phyloP scores from a whole-genome alignment of 306 rosid genomes.

The Medicago arabica region DNA sequence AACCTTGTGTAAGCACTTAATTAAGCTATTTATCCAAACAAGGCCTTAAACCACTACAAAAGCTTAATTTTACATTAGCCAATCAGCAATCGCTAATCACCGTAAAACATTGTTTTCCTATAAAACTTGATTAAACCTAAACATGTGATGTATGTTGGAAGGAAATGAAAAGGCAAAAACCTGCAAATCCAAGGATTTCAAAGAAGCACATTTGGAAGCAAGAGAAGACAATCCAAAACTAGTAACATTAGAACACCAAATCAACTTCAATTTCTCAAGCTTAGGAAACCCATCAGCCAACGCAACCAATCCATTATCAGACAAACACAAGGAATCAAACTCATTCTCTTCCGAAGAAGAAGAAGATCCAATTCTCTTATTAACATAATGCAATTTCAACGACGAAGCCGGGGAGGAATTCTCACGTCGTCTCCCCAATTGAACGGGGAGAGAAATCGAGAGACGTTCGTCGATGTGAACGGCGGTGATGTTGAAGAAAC shows the following conservation, averaged over 20 bases:
- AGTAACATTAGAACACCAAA: slow-evolving; percentile 87
- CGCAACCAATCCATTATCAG: slow-evolving; percentile 74
- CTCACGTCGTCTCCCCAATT: slow-evolving; percentile 56
- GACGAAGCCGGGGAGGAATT: slow-evolving; percentile 40
- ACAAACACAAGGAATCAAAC: slow-evolving; percentile 60
- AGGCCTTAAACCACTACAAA: neutral
- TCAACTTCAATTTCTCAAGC: slow-evolving; percentile 77
- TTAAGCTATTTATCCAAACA: neutral
- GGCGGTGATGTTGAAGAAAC: slow-evolving; percentile 66
- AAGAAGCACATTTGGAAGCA: slow-evolving; percentile 57
- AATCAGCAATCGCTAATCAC: slow-evolving; percentile 2
- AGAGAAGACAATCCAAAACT: slow-evolving; percentile 68
- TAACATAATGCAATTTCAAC: slow-evolving; percentile 42
- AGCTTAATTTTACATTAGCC: neutral
- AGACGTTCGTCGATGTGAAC: slow-evolving; percentile 84
- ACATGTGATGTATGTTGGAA: neutral
- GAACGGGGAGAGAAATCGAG: slow-evolving; percentile 60
- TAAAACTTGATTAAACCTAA: too few relatives aligned
- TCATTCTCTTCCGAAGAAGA: slow-evolving; percentile 53
- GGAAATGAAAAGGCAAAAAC: slow-evolving; percentile 38
- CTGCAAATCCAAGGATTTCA: slow-evolving; percentile 92
- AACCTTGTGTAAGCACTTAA: neutral
- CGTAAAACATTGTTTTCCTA: neutral
- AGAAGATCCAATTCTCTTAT: slow-evolving; percentile 48
- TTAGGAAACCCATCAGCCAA: slow-evolving; percentile 82